Conservation (phyloP, 2,329 filamentous ascomycete species). For the Penicillium psychrosexuale region DNA sequence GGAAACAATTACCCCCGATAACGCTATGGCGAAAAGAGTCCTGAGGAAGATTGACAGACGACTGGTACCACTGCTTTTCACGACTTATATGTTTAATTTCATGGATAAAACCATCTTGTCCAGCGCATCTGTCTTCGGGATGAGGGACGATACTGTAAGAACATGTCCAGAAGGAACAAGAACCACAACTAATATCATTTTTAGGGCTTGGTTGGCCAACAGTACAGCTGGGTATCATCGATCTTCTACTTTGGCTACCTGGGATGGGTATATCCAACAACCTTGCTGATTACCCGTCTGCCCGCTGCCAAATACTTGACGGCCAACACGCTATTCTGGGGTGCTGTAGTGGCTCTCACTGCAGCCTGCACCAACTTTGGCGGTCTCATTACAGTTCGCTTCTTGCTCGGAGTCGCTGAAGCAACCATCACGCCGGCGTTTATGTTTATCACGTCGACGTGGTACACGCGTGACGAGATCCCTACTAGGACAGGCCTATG, state of each 20-base stretch:
- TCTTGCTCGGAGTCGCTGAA: conserved; percentile 56
- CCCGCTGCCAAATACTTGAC: conserved; percentile 33
- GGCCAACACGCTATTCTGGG: conserved; percentile 48
- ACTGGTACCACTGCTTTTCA: conserved; percentile 34
- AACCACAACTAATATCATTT: neutral
- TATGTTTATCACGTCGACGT: conserved; percentile 56
- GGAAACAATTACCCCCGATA: conserved; percentile 5
- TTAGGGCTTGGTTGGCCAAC: conserved; percentile 18
- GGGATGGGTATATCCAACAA: conserved; percentile 29
- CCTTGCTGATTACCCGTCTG: conserved; percentile 24
- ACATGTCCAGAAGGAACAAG: neutral
- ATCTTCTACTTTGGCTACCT: conserved; percentile 34
- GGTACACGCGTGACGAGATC: conserved; percentile 58
- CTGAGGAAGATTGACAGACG: conserved; percentile 43
- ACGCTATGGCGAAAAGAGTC: conserved; percentile 29
- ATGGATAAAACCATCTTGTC: conserved; percentile 61
- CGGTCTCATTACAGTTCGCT: conserved; percentile 51
- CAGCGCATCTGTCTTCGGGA: conserved; percentile 56
- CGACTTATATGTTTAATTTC: conserved; percentile 59
- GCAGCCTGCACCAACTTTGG: conserved; percentile 50
- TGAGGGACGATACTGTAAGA: conserved; percentile 46
- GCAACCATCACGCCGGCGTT: conserved; percentile 55
- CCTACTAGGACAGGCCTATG: conserved; percentile 55
- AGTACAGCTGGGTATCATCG: conserved; percentile 31
- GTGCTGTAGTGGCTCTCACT: conserved; percentile 48